A percentile compares a stretch with the other conserved stretches of the same genome.
Evolutionary conservation across 805 yeast genomes (phyloP).

Genomic region (Blastobotrys terrestris): DNA sequence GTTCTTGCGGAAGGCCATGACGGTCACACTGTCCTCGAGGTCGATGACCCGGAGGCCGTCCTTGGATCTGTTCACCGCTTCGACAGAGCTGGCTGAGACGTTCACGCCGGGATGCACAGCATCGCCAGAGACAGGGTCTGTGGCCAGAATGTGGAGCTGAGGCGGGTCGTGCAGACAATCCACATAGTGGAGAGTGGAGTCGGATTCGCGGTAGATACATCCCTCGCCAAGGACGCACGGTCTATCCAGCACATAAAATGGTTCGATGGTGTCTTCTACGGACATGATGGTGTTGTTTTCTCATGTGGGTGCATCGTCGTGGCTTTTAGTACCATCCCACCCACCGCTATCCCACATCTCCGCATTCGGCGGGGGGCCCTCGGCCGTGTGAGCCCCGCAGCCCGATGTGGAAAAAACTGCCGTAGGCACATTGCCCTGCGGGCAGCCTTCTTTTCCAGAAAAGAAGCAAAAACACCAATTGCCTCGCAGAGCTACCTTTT

Average conservation of each 20-base stretch:
- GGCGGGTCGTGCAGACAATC: conserved; percentile 27
- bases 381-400: too few relatives aligned
- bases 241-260: conserved; percentile 17
- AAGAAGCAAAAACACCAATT: not conserved
- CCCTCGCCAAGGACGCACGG: conserved; percentile 33
- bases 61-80: conserved; percentile 15
- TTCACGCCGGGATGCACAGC: conserved; percentile 17
- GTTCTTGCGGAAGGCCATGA: conserved; percentile 28
- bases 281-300: not conserved
- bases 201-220: conserved; percentile 29
- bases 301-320: not conserved
- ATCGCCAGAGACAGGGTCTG: conserved; percentile 25
- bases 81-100: conserved; percentile 9
- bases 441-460: not conserved
- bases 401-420: not conserved
- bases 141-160: conserved; percentile 27
- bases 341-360: not conserved
- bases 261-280: conserved; percentile 8
- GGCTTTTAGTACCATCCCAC: not conserved
- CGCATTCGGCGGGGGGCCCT: conserved; percentile 1
- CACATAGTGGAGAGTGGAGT: conserved; percentile 31
- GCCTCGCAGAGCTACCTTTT: not conserved
- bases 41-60: conserved; percentile 24
- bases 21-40: conserved; percentile 29
- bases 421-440: not conserved